Conservation (phyloP, 768 basidiomycete genomes). For the Pleurotus giganteus region DNA sequence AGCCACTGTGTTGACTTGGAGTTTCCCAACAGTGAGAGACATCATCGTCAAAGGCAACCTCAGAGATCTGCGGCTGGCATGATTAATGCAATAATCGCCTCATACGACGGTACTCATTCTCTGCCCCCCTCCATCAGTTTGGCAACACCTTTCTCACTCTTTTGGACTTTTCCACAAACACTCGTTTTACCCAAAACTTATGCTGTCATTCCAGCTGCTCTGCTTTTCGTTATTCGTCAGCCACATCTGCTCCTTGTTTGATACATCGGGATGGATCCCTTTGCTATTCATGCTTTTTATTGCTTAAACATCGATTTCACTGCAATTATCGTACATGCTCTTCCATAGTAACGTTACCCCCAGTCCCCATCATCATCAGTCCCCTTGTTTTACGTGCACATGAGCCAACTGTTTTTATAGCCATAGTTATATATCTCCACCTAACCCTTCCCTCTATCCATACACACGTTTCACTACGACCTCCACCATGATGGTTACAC, state of each 20-base stretch:
- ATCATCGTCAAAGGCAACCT: constrained; percentile 69
- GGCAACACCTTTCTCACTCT: too few relatives aligned
- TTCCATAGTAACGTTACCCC: too few relatives aligned
- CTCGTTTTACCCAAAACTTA: not conserved
- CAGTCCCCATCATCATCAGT: not conserved
- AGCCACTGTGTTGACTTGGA: constrained; percentile 9
- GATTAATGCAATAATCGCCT: constrained; percentile 11
- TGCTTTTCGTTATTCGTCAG: not conserved
- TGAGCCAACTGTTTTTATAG: not conserved
- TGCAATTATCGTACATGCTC: too few relatives aligned
- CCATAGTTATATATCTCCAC: not conserved
- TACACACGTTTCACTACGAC: too few relatives aligned
- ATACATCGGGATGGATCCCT: not conserved
- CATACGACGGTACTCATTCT: not conserved
- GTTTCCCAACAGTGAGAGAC: constrained; percentile 50
- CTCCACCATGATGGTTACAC: too few relatives aligned
- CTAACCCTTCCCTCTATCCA: not conserved
- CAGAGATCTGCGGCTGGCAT: constrained; percentile 55
- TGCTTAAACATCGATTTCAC: too few relatives aligned
- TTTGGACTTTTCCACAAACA: too few relatives aligned
- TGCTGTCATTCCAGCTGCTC: not conserved
- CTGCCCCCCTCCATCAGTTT: not conserved
- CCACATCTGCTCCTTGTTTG: not conserved
- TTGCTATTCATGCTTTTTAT: too few relatives aligned
- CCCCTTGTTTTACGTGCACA: not conserved